A percentile compares a stretch with the other conserved stretches of the same genome.
Conservation (phyloP, 1,284 basidiomycete species). For the Amylostereum areolatum region DNA sequence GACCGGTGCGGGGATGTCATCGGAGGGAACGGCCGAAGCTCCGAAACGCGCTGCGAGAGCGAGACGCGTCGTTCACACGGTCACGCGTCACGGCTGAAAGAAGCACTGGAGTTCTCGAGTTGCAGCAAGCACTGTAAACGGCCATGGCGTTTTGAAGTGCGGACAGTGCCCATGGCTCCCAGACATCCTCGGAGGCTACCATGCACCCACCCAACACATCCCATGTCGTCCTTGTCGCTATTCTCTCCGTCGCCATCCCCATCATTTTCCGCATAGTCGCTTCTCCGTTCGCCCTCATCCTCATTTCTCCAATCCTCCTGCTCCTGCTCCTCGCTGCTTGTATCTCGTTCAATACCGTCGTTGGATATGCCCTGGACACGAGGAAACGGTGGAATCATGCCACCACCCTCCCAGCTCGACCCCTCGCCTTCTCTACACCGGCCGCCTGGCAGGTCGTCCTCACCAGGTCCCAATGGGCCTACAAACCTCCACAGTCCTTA, state of each 20-base stretch:
- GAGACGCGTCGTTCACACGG: too few species aligned
- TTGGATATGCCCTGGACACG: constrained; percentile 53
- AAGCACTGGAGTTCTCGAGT: too few species aligned
- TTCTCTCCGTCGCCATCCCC: constrained; percentile 50
- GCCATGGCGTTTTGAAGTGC: too few species aligned
- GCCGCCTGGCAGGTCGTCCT: constrained; percentile 88
- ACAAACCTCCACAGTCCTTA: constrained; percentile 57
- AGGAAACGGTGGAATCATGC: constrained; percentile 26
- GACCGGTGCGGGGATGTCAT: too few species aligned
- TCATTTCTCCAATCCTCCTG: constrained; percentile 57
- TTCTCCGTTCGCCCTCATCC: constrained; percentile 58
- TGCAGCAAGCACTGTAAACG: too few species aligned
- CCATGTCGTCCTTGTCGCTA: constrained; percentile 44
- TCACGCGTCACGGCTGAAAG: too few species aligned
- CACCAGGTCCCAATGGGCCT: constrained; percentile 80
- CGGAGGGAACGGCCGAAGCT: too few species aligned
- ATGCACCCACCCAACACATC: constrained; percentile 24
- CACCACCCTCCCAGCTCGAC: constrained; percentile 51
- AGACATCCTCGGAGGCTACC: too few species aligned
- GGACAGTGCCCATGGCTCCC: too few species aligned
- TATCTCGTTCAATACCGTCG: constrained; percentile 45
- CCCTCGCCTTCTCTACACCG: constrained; percentile 79
- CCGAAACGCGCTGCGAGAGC: too few species aligned
- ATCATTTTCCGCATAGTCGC: constrained; percentile 46
- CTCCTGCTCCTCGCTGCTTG: constrained; percentile 42